Conservation (phyloP, 1,284 basidiomycete species). For the Vanrija sp. region DNA sequence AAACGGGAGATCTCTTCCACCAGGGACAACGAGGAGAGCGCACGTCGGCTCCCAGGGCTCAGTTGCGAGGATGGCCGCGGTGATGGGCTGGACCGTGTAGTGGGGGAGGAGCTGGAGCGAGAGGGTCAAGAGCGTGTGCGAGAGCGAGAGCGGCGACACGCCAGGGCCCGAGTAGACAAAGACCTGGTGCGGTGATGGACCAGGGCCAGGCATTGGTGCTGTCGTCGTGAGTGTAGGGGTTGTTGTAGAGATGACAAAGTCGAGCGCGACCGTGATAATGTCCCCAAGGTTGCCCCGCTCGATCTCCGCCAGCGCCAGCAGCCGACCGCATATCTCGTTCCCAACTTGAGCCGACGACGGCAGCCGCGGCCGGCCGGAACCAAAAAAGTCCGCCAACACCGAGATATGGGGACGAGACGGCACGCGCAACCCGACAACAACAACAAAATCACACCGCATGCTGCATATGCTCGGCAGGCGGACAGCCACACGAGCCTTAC, state of each 20-base stretch:
- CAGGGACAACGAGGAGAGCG: slow-evolving; percentile 71
- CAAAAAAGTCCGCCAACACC: too few species aligned
- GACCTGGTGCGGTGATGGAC: slow-evolving; percentile 54
- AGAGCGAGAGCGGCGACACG: slow-evolving; percentile 58
- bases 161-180: slow-evolving; percentile 74
- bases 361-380: too few species aligned
- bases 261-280: neutral
- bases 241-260: too few species aligned
- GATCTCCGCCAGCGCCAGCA: too few species aligned
- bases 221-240: neutral
- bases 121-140: slow-evolving; percentile 58
- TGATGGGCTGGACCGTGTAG: slow-evolving; percentile 71
- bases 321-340: too few species aligned
- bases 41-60: slow-evolving; percentile 74
- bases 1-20: slow-evolving; percentile 57
- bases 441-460: neutral
- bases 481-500: neutral
- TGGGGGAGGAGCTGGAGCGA: slow-evolving; percentile 62
- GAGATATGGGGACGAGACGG: too few species aligned
- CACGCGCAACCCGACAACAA: neutral
- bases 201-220: slow-evolving; percentile 36
- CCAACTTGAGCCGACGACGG: too few species aligned
- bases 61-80: slow-evolving; percentile 56
- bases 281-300: too few species aligned
- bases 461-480: neutral